Evolutionary conservation across 1,284 basidiomycete species (phyloP).

Genomic region (Rugosomyces carneus): DNA sequence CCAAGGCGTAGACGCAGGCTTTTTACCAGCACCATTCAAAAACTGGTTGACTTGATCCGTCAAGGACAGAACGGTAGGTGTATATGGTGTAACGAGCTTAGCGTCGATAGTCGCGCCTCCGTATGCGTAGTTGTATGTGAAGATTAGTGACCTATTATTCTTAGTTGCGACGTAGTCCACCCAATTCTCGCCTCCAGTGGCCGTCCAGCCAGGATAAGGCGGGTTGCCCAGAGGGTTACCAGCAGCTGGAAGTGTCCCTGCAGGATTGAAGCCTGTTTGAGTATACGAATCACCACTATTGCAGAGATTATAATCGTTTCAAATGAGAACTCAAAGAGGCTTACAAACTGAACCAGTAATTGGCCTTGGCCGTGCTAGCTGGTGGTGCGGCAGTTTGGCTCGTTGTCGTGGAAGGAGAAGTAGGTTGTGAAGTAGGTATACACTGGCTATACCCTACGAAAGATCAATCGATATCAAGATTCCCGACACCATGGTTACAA

Average conservation of each 20-base stretch:
- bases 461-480: background rate
- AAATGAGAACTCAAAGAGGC: slow-evolving; percentile 10
- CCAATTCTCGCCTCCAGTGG: slow-evolving; percentile 54
- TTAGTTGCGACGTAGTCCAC: slow-evolving; percentile 43
- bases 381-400: slow-evolving; percentile 12
- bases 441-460: slow-evolving; percentile 40
- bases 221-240: slow-evolving; percentile 57
- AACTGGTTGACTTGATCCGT: slow-evolving; percentile 54
- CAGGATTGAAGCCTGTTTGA: slow-evolving; percentile 43
- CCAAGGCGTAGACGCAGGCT: slow-evolving; percentile 46
- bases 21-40: slow-evolving; percentile 34
- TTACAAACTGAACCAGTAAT: slow-evolving; percentile 50
- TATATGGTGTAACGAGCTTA: slow-evolving; percentile 42
- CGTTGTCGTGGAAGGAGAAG: slow-evolving; percentile 9
- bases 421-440: slow-evolving; percentile 25
- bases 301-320: background rate
- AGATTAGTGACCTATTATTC: slow-evolving; percentile 45
- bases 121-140: slow-evolving; percentile 58
- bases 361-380: slow-evolving; percentile 18
- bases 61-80: slow-evolving; percentile 42
- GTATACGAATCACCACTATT: slow-evolving; percentile 55
- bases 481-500: slow-evolving; percentile 7
- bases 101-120: slow-evolving; percentile 56
- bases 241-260: slow-evolving; percentile 32
- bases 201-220: slow-evolving; percentile 50